phyloP scores from a whole-genome alignment of 1,284 basidiomycete species.

The Megacollybia platyphylla region DNA sequence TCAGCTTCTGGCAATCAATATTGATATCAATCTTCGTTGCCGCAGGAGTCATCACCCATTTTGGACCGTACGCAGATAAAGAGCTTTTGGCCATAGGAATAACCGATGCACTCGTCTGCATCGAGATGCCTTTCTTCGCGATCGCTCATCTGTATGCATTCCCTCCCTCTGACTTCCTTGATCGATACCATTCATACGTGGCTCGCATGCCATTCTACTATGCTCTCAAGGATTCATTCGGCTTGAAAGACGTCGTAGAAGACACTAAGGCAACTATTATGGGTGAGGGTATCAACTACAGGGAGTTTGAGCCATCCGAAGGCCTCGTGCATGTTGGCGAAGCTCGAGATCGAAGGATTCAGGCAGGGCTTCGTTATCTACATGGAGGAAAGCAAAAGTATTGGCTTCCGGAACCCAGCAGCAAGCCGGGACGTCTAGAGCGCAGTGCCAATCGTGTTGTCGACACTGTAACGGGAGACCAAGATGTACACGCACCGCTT shows the following conservation, averaged over 20 bases:
- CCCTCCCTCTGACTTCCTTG: conserved; percentile 74
- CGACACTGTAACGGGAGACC: conserved; percentile 26
- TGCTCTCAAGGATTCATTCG: conserved; percentile 82
- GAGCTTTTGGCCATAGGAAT: conserved; percentile 87
- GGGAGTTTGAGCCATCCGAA: conserved; percentile 91
- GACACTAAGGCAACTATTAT: conserved; percentile 77
- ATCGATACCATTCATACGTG: conserved; percentile 51
- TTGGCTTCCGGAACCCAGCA: conserved; percentile 59
- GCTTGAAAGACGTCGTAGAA: conserved; percentile 77
- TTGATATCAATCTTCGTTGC: conserved; percentile 83
- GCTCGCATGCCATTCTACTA: conserved; percentile 82
- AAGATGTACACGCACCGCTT: conserved; percentile 70
- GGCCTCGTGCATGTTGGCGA: conserved; percentile 83
- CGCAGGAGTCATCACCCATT: conserved; percentile 58
- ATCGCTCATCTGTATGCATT: conserved; percentile 88
- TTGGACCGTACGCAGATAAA: conserved; percentile 82
- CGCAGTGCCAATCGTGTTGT: conserved; percentile 29
- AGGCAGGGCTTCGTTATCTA: conserved; percentile 84
- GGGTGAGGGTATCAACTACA: conserved; percentile 89
- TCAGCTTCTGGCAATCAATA: conserved; percentile 96
- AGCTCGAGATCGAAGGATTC: conserved; percentile 72
- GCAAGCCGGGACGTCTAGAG: conserved; percentile 23
- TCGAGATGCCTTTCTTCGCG: conserved; percentile 98
- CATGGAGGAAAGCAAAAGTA: conserved; percentile 83
- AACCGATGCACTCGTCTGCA: conserved; percentile 83